Evolutionary conservation across 2,329 filamentous ascomycete species (phyloP), one percentile per base, ranked within the genome.

Genomic region (Exophiala bonariae): DNA sequence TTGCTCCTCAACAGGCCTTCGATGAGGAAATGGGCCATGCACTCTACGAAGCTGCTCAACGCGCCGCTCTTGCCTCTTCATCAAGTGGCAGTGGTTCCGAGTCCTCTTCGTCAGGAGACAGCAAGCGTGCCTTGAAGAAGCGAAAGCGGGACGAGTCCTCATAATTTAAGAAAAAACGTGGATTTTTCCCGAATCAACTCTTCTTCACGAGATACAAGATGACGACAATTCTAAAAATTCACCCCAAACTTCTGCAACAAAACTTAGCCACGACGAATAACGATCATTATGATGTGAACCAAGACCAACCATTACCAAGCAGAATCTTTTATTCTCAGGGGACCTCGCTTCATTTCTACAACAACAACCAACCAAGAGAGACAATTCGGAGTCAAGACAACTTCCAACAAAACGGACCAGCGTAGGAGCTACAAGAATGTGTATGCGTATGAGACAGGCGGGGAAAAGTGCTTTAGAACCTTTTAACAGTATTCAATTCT

Each of bases 31-130:
- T 89, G 50, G 87, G 89, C 57, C 85, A 85, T 63, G 86, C 89
- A 33, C 81, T 95, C 53, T 95, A 90, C 74, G 86, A 91, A 67
- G 83, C 89, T 45, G 83, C 87, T 20, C 80, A 87, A 22, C 85
- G 87, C 59, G 78, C 87, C 41, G 82, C 86, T 30, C 83, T 83
- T 55, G 87, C 68, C 52, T 67, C 71, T 4, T 72, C 69, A 26
- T 71, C 67, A 22, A 68, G 66, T 58, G 70, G 68, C 20, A 72
- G 73, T 44, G 63, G 65, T 30, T 59, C 56, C 19, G 56, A 59
- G n/a, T 50, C 43, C 14, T 57, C 51, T 11, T 59, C 56, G 4
- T 63, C 65, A 14, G 56, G 55, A 19, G 70, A 75, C 47, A 71
- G 71, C 55, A 72, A 73, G 61, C 71, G 72, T 54, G 62, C 77